phyloP scores from a whole-genome alignment of 2,329 filamentous ascomycete species.

The Cladosporium sp. region DNA sequence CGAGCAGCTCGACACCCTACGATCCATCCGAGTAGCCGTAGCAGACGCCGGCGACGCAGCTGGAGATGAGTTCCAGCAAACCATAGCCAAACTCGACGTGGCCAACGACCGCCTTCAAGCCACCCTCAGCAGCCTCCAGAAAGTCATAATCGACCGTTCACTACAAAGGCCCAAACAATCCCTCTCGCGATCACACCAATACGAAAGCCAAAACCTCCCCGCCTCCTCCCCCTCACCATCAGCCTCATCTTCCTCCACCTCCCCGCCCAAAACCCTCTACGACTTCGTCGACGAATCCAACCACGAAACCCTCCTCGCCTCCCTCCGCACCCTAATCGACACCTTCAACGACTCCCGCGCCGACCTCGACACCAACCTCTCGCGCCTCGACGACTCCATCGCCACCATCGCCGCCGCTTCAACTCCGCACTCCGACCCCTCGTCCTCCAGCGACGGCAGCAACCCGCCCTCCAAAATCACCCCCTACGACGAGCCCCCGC shows the following conservation, averaged over 20 bases:
- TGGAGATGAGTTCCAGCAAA: slow-evolving; percentile 39
- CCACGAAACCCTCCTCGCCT: slow-evolving; percentile 59
- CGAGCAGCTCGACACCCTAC: slow-evolving; percentile 39
- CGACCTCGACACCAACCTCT: slow-evolving; percentile 46
- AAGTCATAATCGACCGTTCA: slow-evolving; percentile 57
- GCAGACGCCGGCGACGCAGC: slow-evolving; percentile 37
- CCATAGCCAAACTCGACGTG: slow-evolving; percentile 49
- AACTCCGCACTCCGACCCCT: slow-evolving; percentile 1
- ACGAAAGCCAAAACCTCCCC: background rate
- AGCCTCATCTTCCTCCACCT: slow-evolving; percentile 5
- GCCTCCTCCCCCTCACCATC: background rate
- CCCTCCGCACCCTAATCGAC: slow-evolving; percentile 64
- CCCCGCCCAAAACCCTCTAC: slow-evolving; percentile 53
- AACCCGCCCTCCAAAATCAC: slow-evolving; percentile 25
- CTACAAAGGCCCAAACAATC: slow-evolving; percentile 49
- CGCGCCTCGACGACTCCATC: slow-evolving; percentile 65
- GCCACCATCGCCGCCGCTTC: slow-evolving; percentile 15
- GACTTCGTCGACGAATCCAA: slow-evolving; percentile 71
- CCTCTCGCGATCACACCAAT: background rate
- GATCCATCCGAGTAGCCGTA: slow-evolving; percentile 39
- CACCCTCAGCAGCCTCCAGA: slow-evolving; percentile 60
- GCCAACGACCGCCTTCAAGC: slow-evolving; percentile 58
- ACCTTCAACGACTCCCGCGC: slow-evolving; percentile 64
- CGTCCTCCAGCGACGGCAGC: background rate
- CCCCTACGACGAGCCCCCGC: slow-evolving; percentile 25